These are phyloP conservation scores for Globisporangium viniferum DNA, from an alignment of 352 stramenopile species.

Conservation along the genomic window DNA sequence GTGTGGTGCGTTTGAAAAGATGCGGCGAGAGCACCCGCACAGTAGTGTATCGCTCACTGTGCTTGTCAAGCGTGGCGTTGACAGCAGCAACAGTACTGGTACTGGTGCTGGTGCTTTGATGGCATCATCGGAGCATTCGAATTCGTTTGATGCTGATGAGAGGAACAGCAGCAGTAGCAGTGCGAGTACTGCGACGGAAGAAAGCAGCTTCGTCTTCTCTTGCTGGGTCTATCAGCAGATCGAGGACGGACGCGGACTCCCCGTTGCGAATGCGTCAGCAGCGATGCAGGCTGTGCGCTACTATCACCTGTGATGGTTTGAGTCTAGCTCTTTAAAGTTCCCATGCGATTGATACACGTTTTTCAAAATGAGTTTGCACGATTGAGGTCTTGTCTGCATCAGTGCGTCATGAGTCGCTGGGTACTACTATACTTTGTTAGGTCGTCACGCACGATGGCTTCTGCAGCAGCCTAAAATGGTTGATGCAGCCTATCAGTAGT, in stretches of 20 bases:
- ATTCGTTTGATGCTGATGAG: not conserved
- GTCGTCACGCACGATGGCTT: no score
- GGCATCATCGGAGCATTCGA: not conserved
- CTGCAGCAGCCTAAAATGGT: no score
- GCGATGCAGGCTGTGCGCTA: slow-evolving; percentile 11
- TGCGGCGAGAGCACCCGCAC: not conserved
- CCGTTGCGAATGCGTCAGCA: not conserved
- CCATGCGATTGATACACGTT: no score
- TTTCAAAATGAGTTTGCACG: no score
- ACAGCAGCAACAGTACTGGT: not conserved
- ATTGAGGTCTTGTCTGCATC: no score
- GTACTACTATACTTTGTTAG: no score
- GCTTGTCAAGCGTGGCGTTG: not conserved
- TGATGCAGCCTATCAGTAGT: no score
- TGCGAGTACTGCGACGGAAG: not conserved
- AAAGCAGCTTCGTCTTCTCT: slow-evolving; percentile 6
- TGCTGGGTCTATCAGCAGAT: slow-evolving; percentile 20
- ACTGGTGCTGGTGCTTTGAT: not conserved
- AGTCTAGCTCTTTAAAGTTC: not conserved
- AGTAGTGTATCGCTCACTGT: slow-evolving; percentile 3
- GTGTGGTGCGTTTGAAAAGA: slow-evolving; percentile 14
- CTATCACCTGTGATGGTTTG: not conserved
- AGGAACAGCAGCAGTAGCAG: not conserved
- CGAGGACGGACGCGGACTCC: not conserved
- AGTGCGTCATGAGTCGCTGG: no score